phyloP scores from a whole-genome alignment of 306 rosid genomes.

The Prinsepia uniflora region DNA sequence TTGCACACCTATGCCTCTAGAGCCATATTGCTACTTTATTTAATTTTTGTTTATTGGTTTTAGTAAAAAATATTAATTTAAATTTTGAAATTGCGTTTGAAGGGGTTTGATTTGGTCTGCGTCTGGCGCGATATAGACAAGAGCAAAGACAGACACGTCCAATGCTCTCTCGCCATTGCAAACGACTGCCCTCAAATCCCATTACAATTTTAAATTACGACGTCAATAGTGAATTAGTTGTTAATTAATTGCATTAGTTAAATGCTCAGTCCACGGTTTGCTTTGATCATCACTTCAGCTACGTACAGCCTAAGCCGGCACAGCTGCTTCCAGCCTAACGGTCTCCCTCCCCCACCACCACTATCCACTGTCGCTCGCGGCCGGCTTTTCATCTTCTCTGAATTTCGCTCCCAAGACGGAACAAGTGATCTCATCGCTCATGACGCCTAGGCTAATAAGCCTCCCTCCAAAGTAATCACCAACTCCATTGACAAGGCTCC shows the following conservation, averaged over 20 bases:
- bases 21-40: too few species aligned
- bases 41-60: too few species aligned
- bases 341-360: constrained; percentile 3
- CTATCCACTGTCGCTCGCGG: constrained; percentile 21
- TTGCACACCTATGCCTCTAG: too few species aligned
- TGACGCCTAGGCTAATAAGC: too few species aligned
- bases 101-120: background rate
- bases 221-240: constrained; percentile 18
- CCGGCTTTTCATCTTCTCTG: background rate
- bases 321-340: constrained; percentile 28
- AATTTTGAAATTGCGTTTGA: background rate
- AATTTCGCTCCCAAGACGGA: background rate
- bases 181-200: constrained; percentile 10
- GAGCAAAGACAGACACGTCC: background rate
- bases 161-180: constrained; percentile 15
- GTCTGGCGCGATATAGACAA: background rate
- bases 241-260: constrained; percentile 6
- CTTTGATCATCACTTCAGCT: constrained; percentile 33
- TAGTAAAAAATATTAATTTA: too few species aligned
- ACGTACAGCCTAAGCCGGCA: constrained; percentile 44
- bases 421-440: background rate
- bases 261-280: constrained; percentile 41
- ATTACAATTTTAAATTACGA: background rate
- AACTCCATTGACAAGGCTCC: constrained; percentile 13
- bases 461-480: constrained; percentile 3